Evolutionary conservation across 495 filamentous ascomycete species (phyloP), one percentile per base, ranked within the genome.

Genomic region (Evernia prunastri): DNA sequence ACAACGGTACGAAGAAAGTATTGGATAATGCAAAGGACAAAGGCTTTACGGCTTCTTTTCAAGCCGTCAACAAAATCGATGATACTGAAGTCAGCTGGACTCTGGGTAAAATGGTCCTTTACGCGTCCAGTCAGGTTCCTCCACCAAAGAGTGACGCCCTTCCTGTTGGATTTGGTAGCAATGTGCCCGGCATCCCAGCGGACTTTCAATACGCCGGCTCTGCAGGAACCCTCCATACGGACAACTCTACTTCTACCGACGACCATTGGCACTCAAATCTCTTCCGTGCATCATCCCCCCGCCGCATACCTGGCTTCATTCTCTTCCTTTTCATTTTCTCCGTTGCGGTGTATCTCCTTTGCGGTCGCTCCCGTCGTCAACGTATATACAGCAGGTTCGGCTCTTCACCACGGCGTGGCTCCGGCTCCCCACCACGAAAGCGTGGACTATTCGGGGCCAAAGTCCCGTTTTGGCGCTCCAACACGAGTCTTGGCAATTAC

Each of bases 81-180:
- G 88, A 84, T 45, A 88, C 90, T 18, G 94, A 99, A 77, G 89
- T 99, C n/a, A 95, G 90, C 76, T 99, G 94, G 94, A 97, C 94
- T 0, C 78, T 99, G 0, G 94, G 94, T 4, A 96, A 96, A 75
- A 97, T 97, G 80, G 86, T 97, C n/a, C 83, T 99, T 27, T 99
- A 97, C 68, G 94, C 93, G 0, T 86, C 94, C 10, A 92, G 90
- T 9, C 90, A 97, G 73, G 81, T 97, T 20, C 87, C 88, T 1
- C 80, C 89, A 0, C 76, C 80, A 15, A 75, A 77, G 3, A 75
- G 81, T 36, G 79, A 86, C 57, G 74, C 78, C 10, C 77, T 89
- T 9, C 89, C 90, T 0, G 95, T 99, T 12, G 94, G 94, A 1
- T 97, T 97, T 71, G 94, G 94, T 49, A 88, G 82, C 77, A 97